Evolutionary conservation across 352 stramenopile genomes (phyloP).

Genomic region (Pythium volutum): DNA sequence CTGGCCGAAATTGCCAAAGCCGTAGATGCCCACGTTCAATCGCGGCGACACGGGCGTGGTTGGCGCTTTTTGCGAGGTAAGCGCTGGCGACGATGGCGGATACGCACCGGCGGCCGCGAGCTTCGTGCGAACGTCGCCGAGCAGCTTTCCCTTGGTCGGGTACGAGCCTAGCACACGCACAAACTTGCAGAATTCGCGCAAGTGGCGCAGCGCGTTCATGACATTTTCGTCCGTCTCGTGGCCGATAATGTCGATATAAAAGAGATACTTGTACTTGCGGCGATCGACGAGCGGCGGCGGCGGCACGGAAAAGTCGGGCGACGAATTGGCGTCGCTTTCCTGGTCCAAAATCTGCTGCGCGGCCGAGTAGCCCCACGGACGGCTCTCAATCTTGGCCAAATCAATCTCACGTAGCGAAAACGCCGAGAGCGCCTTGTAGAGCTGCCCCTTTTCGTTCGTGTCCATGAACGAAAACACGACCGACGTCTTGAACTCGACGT

Average conservation of each 20-base stretch:
- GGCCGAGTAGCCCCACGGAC: constrained; percentile 55
- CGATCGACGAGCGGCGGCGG: constrained; percentile 27
- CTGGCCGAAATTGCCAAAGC: constrained; percentile 97
- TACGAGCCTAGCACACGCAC: constrained; percentile 86
- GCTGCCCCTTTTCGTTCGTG: constrained; percentile 49
- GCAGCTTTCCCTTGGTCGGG: constrained; percentile 62
- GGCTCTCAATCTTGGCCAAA: constrained; percentile 73
- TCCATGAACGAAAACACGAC: constrained; percentile 74
- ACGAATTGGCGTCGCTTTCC: constrained; percentile 27
- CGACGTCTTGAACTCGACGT: constrained; percentile 65
- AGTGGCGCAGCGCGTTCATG: constrained; percentile 67
- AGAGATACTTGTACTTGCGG: constrained; percentile 76
- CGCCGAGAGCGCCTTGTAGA: constrained; percentile 59
- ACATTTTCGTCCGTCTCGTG: constrained; percentile 64
- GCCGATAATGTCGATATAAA: constrained; percentile 72
- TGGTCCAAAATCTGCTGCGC: constrained; percentile 42
- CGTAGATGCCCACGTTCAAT: constrained; percentile 95
- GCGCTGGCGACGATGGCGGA: constrained; percentile 5
- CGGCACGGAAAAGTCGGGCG: constrained; percentile 31
- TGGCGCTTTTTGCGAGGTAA: constrained; percentile 18
- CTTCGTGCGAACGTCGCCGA: constrained; percentile 51
- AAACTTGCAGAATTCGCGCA: constrained; percentile 83
- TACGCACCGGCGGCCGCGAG: constrained; percentile 47
- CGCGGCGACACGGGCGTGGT: constrained; percentile 31
- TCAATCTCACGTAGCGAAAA: constrained; percentile 67